Evolutionary conservation across 2,329 filamentous ascomycete genomes (phyloP), one percentile per base, ranked within the genome.

Genomic region (Byssoonygena ceratinophila): DNA sequence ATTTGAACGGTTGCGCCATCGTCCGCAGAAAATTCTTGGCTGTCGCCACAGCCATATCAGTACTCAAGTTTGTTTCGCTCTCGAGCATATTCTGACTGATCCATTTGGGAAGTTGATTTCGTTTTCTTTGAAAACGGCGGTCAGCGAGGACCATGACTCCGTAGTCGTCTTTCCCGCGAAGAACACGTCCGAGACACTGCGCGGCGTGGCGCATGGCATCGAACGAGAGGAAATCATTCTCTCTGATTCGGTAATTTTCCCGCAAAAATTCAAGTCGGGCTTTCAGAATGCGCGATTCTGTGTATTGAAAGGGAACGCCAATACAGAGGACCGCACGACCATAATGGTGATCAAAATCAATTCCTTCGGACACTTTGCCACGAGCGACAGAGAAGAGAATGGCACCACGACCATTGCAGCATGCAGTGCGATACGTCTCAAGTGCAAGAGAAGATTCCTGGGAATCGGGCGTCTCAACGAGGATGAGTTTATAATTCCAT

Each of bases 141-240:
- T 98, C 92, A 1, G 94, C 92, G 25, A 98, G 76, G 3, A 98
- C 91, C 92, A 98, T 98, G 74, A 98, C 87, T n/a, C 92, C 92
- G 68, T 98, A 98, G 69, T 98, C 92, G 65, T 98, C 94, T 68
- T 98, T 98, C 22, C 92, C 92, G 61, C 92, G 79, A 57, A 98
- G 74, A 40, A 98, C 92, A 65, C 92, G 90, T 12, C 92, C 94
- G 1, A 98, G 75, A 64, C 92, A 98, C 66, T 98, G 92, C 0
- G 92, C 91, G 12, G 92, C 92, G 66, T 98, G 92, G n/a, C 92
- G 83, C 91, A 98, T 98, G 20, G 92, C 92, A 65, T 98, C 92
- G 75, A 98, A 98, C 18, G 92, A 97, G 8, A 98, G 73, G 65
- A 98, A 98, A 65, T 98, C 94, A 60, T 95, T 94, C 67, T 97